Evolutionary conservation across 495 filamentous ascomycete genomes (phyloP).

Genomic region (Hypoxylon perforatum): DNA sequence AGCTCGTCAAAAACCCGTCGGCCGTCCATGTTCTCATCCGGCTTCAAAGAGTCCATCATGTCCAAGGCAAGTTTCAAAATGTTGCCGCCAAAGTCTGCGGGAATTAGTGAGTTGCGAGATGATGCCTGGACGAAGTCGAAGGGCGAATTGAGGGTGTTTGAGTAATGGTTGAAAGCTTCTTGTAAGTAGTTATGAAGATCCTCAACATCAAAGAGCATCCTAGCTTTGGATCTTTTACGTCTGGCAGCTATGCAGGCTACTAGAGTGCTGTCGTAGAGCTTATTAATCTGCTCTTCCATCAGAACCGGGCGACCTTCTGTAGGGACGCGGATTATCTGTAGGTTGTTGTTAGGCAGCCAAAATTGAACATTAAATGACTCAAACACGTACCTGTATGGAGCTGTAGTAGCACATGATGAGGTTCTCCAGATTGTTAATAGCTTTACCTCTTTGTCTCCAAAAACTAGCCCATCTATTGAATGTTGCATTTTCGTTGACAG

Average conservation of each 20-base stretch:
- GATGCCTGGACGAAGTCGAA: slow-evolving; percentile 63
- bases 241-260: slow-evolving; percentile 44
- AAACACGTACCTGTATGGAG: too few species aligned
- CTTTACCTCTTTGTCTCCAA: too few species aligned
- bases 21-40: background rate
- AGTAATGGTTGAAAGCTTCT: slow-evolving; percentile 63
- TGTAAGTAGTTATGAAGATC: slow-evolving; percentile 57
- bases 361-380: too few species aligned
- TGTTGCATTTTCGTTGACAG: background rate
- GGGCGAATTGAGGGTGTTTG: slow-evolving; percentile 52
- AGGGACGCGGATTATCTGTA: too few species aligned
- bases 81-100: slow-evolving; percentile 59
- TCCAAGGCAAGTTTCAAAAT: slow-evolving; percentile 57
- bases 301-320: slow-evolving; percentile 33
- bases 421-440: too few species aligned
- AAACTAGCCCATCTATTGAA: too few species aligned
- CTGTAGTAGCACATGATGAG: too few species aligned
- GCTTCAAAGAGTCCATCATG: slow-evolving; percentile 36
- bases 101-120: slow-evolving; percentile 51
- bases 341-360: too few species aligned
- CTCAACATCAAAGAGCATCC: slow-evolving; percentile 57
- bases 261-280: slow-evolving; percentile 54
- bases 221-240: slow-evolving; percentile 43
- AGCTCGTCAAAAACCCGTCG: slow-evolving; percentile 52
- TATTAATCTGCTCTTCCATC: slow-evolving; percentile 56